Conservation (phyloP, 495 filamentous ascomycete genomes). For the Penicillium canariense region DNA sequence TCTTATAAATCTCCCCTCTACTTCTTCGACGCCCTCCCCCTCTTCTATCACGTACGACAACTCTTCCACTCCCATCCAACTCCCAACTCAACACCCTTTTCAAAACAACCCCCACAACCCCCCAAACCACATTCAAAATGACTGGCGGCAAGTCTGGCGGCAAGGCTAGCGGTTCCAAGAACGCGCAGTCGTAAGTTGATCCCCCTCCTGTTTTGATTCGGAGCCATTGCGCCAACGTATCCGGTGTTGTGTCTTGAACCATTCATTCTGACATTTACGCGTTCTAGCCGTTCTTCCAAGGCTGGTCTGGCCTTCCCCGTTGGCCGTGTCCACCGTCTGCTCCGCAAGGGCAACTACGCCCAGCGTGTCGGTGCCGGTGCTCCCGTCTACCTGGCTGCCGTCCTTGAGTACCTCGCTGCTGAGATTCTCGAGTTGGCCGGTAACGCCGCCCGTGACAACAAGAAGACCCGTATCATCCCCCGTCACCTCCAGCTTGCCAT, state of each 20-base stretch:
- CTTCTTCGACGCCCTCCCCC: constrained; percentile 30
- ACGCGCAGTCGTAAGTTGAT: constrained; percentile 79
- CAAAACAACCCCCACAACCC: constrained; percentile 22
- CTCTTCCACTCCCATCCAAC: constrained; percentile 25
- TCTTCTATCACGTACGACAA: constrained; percentile 17
- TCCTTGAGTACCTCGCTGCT: constrained; percentile 97
- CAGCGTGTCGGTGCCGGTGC: constrained; percentile 99
- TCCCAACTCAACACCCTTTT: constrained; percentile 13
- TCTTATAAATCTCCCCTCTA: constrained; percentile 45
- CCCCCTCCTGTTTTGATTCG: constrained; percentile 17
- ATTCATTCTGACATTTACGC: constrained; percentile 38
- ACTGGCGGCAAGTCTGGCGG: constrained; percentile 98
- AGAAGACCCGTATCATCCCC: constrained; percentile 99
- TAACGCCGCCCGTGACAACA: constrained; percentile 99
- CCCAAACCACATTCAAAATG: constrained; percentile 72
- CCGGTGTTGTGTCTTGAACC: background rate
- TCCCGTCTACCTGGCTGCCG: constrained; percentile 96
- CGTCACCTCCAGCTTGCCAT: constrained; percentile 99
- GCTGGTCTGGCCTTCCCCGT: constrained; percentile 99
- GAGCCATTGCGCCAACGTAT: background rate
- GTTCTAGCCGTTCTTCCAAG: constrained; percentile 89
- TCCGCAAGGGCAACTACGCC: constrained; percentile 99
- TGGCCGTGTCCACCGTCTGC: constrained; percentile 98
- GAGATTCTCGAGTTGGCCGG: constrained; percentile 99
- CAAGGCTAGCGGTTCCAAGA: constrained; percentile 97